Evolutionary conservation across 2,329 filamentous ascomycete genomes (phyloP).

Genomic region (Colletotrichum limetticola): DNA sequence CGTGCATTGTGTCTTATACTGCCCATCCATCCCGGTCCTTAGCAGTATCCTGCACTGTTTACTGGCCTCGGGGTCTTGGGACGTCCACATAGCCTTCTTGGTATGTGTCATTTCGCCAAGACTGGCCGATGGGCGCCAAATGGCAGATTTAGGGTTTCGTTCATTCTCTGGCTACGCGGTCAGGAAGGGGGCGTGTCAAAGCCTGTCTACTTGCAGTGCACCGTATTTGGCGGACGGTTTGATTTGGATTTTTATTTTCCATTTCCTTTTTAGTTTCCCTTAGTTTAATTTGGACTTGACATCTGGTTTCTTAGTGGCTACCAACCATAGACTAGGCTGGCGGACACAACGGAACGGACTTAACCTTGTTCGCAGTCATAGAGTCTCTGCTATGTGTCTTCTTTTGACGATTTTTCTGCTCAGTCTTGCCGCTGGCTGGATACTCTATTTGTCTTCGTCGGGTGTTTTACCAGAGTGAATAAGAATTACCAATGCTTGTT

Average conservation of each 20-base stretch:
- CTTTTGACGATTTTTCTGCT: not conserved
- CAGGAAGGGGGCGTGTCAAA: not conserved
- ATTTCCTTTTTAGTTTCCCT: not conserved
- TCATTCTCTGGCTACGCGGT: not conserved
- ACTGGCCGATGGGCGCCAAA: conserved; percentile 17
- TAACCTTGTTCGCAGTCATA: not conserved
- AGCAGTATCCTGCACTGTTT: not conserved
- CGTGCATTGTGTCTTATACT: not conserved
- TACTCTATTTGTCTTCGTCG: not conserved
- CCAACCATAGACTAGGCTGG: not conserved
- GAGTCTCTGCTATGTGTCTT: no score
- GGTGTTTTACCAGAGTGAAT: not conserved
- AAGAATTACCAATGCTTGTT: not conserved
- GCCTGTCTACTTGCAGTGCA: not conserved
- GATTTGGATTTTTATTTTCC: not conserved
- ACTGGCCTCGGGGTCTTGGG: conserved; percentile 13
- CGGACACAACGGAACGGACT: not conserved
- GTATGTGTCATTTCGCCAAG: conserved; percentile 31
- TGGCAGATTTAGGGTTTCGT: conserved; percentile 10
- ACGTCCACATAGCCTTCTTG: conserved; percentile 16
- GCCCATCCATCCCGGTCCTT: not conserved
- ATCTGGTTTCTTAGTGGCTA: not conserved
- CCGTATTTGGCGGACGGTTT: not conserved
- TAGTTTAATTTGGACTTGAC: not conserved
- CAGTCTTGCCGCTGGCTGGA: not conserved